A percentile compares a stretch with the other conserved stretches of the same genome.
phyloP scores from a whole-genome alignment of 2,329 filamentous ascomycete genomes.

The Sporothrix phasma region DNA sequence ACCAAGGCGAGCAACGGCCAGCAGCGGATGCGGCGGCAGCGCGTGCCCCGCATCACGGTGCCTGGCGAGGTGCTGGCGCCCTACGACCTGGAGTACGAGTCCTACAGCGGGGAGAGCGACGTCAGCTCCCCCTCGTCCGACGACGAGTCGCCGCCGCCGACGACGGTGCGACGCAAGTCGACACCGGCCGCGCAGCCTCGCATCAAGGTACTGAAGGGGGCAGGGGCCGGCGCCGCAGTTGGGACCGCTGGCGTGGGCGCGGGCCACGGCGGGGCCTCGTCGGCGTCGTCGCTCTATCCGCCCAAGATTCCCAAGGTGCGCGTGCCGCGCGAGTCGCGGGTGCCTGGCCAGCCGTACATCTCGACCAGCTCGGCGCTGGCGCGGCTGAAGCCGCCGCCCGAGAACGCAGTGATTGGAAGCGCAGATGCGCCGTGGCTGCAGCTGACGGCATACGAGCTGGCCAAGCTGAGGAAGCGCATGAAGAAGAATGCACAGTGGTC shows the following conservation, averaged over 20 bases:
- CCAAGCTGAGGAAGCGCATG: slow-evolving; percentile 69
- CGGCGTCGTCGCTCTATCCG: neutral
- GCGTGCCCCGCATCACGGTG: slow-evolving; percentile 50
- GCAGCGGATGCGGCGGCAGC: slow-evolving; percentile 28
- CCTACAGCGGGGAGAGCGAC: slow-evolving; percentile 44
- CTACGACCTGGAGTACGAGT: slow-evolving; percentile 54
- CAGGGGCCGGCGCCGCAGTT: neutral
- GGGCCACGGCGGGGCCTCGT: neutral
- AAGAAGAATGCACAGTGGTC: slow-evolving; percentile 86
- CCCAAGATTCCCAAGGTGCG: slow-evolving; percentile 39
- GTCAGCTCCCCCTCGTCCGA: slow-evolving; percentile 21
- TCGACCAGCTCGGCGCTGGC: slow-evolving; percentile 33
- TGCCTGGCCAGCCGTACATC: slow-evolving; percentile 21
- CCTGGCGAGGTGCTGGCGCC: slow-evolving; percentile 57
- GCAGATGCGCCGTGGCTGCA: slow-evolving; percentile 55
- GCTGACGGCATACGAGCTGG: slow-evolving; percentile 54
- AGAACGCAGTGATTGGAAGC: slow-evolving; percentile 49
- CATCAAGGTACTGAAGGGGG: slow-evolving; percentile 38
- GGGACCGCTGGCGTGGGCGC: too few relatives aligned
- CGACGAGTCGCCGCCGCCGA: slow-evolving; percentile 29
- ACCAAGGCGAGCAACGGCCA: slow-evolving; percentile 9
- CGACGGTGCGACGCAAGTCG: slow-evolving; percentile 20
- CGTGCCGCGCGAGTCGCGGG: slow-evolving; percentile 22
- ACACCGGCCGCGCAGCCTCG: slow-evolving; percentile 31
- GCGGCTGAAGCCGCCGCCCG: slow-evolving; percentile 46